These are phyloP conservation scores for Mucor lusitanicus DNA, from an alignment of 371 early-diverging fungal genomes.

Conservation along the genomic window DNA sequence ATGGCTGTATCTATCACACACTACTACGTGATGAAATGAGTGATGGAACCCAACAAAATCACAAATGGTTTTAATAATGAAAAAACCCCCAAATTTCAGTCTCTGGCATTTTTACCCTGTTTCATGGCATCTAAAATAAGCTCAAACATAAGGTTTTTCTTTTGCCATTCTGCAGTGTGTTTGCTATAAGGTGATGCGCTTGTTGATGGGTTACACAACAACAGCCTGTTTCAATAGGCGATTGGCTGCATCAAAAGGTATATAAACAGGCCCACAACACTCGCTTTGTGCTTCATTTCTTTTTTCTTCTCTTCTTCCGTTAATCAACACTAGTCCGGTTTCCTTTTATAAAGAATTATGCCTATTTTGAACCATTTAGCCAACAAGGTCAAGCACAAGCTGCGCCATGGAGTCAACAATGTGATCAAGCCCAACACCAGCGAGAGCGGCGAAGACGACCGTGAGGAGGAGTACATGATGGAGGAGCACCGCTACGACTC, in stretches of 20 bases:
- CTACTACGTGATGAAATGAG: too few relatives aligned
- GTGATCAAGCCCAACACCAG: constrained; percentile 1
- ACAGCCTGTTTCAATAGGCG: neutral
- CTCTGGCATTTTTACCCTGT: neutral
- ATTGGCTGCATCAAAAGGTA: neutral
- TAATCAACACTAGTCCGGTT: neutral
- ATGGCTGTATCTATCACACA: too few relatives aligned
- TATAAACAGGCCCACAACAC: neutral
- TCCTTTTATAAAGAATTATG: constrained; percentile 11
- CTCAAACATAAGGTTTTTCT: neutral
- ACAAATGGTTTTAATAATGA: neutral
- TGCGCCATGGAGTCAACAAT: constrained; percentile 20
- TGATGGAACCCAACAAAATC: neutral
- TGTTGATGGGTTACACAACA: neutral
- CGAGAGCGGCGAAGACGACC: constrained; percentile 25
- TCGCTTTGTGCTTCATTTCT: neutral
- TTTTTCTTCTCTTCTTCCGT: neutral
- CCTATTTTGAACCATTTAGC: constrained; percentile 36
- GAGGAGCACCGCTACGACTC: constrained; percentile 68
- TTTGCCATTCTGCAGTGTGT: too few relatives aligned
- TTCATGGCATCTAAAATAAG: neutral
- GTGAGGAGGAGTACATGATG: constrained; percentile 37
- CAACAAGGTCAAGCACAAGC: constrained; percentile 31
- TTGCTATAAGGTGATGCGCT: neutral
- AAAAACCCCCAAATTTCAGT: neutral